Evolutionary conservation across 2,329 filamentous ascomycete genomes (phyloP).

Genomic region (Colletotrichum euphorbiae): DNA sequence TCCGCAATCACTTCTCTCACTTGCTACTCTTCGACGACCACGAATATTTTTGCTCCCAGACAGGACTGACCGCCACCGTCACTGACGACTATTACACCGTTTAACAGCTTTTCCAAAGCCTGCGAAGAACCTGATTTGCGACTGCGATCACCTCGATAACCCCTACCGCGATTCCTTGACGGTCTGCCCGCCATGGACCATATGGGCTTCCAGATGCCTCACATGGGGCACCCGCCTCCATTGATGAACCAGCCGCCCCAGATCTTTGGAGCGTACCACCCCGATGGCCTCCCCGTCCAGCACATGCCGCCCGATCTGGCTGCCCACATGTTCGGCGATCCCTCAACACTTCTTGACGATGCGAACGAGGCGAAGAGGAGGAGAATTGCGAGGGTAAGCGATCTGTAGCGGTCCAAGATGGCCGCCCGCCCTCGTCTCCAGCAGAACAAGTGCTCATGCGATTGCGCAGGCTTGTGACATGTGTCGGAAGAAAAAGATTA

Average conservation of each 20-base stretch:
- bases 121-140: neutral
- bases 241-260: constrained; percentile 76
- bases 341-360: constrained; percentile 69
- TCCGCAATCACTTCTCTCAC: neutral
- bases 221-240: constrained; percentile 62
- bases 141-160: neutral
- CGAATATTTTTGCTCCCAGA: constrained; percentile 2
- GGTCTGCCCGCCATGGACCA: constrained; percentile 57
- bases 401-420: neutral
- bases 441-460: neutral
- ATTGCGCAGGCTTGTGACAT: constrained; percentile 84
- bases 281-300: constrained; percentile 69
- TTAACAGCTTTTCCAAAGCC: neutral
- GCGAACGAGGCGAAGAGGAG: constrained; percentile 87
- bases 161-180: neutral
- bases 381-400: constrained; percentile 82
- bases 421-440: neutral
- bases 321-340: constrained; percentile 70
- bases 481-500: constrained; percentile 97
- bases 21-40: neutral
- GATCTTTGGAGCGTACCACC: constrained; percentile 73
- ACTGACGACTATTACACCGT: neutral
- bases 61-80: neutral
- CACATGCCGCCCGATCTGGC: constrained; percentile 68
- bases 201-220: constrained; percentile 69